Base-by-base conservation (phyloP, 371 early-diverging fungal genomes). In the Rhizopus arrhizus region DNA sequence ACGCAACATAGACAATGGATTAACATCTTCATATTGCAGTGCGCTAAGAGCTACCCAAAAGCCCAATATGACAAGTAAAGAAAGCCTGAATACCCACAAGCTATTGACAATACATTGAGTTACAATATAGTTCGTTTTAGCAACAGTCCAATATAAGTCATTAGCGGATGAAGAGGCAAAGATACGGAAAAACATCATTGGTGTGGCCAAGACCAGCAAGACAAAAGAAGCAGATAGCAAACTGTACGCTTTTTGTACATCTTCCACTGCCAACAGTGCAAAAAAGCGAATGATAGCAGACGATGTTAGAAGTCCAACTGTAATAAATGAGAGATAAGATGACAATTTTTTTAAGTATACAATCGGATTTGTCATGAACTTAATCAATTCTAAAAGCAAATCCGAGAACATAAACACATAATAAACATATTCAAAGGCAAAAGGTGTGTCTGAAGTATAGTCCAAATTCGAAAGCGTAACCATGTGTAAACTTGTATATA, bases 1-100 rank as follows among this genome's bases (percentile, higher is more conserved):
- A 7, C 66, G 66, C n/a, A 80, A 34, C 60, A 77, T 65, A 4
- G 62, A 38, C 22, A 69, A 36, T 9, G 70, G 65, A 28, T 52
- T 53, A 43, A 73, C 40, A 42, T 75, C 73, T 33, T 74, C 62
- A 10, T 62, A 69, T 41, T 80, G 77, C 3, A 80, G 56, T 8
- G 72, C 75, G 32, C 60, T 64, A n/a, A 80, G 58, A 15, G 72
- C 72, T 0, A 70, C 49, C 80, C 80, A 80, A 40, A 80, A 80
- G 1, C 70, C 66, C 13, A 72, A 8, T 7, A 77, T 15, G 5
- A 64, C 55, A 8, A 70, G 36, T 1, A 64, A 4, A 13, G 66
- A 68, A 5, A 77, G 16, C 5, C 28, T 52, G 16, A 73, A 47
- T 0, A 72, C 70, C 75, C 77, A 73, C 8, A 68, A 12, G 31